phyloP scores from a whole-genome alignment of 2,329 filamentous ascomycete genomes.

The Colletotrichum cordylinicola region DNA sequence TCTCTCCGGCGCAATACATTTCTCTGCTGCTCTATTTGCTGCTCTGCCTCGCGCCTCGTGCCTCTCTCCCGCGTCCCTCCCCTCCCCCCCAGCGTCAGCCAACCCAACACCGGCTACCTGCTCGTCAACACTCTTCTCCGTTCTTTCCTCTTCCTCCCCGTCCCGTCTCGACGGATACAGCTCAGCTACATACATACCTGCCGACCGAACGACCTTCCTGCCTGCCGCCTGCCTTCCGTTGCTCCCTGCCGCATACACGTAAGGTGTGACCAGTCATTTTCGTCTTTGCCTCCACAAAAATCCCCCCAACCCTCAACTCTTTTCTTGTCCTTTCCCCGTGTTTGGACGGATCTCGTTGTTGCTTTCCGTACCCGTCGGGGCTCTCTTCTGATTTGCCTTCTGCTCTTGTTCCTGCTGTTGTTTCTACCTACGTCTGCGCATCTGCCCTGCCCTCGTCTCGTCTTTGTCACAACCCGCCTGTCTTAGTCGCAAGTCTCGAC shows the following conservation, averaged over 20 bases:
- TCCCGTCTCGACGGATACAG: neutral
- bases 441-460: neutral
- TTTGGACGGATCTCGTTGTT: neutral
- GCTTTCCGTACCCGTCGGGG: neutral
- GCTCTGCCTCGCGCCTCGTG: neutral
- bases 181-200: neutral
- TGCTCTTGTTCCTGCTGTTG: neutral
- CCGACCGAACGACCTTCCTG: neutral
- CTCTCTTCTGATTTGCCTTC: neutral
- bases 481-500: neutral
- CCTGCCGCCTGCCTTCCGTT: neutral
- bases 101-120: neutral
- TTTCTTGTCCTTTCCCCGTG: neutral
- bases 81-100: neutral
- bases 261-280: constrained; percentile 22
- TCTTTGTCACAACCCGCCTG: neutral
- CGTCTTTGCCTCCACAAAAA: constrained; percentile 12
- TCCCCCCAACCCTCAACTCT: constrained; percentile 12
- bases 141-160: neutral
- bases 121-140: neutral
- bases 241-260: neutral
- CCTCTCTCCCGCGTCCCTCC: neutral
- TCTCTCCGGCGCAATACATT: neutral
- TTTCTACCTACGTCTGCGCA: neutral
- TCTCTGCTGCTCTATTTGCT: neutral